These are phyloP conservation scores for Auricularia cornea DNA, from an alignment of 768 basidiomycete species.

Conservation along the genomic window DNA sequence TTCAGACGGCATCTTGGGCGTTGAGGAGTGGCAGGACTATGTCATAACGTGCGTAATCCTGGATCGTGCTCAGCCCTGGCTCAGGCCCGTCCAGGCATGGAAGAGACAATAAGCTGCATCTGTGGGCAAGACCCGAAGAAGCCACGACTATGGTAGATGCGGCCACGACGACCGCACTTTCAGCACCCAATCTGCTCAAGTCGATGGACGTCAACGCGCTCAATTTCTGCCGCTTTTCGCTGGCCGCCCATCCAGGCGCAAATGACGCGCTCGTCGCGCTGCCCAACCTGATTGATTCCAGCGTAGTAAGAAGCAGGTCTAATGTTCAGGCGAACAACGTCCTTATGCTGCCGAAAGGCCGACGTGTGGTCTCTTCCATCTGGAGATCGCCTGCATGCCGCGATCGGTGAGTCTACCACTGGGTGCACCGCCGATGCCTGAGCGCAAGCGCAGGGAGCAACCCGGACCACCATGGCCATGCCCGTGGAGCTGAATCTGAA, in stretches of 20 bases:
- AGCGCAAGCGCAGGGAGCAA: neutral
- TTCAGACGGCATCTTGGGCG: slow-evolving; percentile 61
- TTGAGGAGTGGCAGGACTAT: slow-evolving; percentile 58
- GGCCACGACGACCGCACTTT: slow-evolving; percentile 42
- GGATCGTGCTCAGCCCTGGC: neutral
- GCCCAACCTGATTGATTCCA: slow-evolving; percentile 85
- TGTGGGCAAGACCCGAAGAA: slow-evolving; percentile 53
- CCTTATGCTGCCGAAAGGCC: slow-evolving; percentile 38
- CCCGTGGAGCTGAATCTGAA: neutral
- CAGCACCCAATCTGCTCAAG: slow-evolving; percentile 45
- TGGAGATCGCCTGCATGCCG: slow-evolving; percentile 66
- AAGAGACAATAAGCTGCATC: slow-evolving; percentile 77
- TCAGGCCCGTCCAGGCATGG: slow-evolving; percentile 47
- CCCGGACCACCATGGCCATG: neutral
- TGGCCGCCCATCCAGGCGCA: slow-evolving; percentile 21
- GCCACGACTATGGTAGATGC: slow-evolving; percentile 45
- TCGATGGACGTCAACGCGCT: slow-evolving; percentile 87
- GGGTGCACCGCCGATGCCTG: slow-evolving; percentile 1
- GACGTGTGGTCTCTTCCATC: slow-evolving; percentile 81
- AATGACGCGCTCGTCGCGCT: slow-evolving; percentile 56
- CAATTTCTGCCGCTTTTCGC: slow-evolving; percentile 86
- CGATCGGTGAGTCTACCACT: slow-evolving; percentile 54
- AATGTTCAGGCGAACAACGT: neutral
- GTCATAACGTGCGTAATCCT: slow-evolving; percentile 66
- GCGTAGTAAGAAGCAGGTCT: slow-evolving; percentile 42